Conservation (phyloP, 352 stramenopile genomes). For the Elongisporangium undulatum region DNA sequence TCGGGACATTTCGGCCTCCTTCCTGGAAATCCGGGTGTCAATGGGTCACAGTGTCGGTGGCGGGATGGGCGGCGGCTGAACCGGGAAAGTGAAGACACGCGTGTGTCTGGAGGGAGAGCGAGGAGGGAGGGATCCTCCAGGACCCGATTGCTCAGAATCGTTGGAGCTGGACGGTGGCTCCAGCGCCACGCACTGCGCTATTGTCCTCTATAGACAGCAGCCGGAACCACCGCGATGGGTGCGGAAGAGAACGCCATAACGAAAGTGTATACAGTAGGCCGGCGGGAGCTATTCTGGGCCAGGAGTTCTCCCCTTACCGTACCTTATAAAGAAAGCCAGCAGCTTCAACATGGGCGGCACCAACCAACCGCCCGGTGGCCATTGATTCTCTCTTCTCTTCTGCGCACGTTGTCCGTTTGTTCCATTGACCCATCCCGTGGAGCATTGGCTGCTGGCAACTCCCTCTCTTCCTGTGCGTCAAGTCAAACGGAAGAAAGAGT, state of each 20-base stretch:
- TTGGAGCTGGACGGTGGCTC: background rate
- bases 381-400: background rate
- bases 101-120: background rate
- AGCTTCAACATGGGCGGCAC: background rate
- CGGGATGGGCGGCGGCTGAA: background rate
- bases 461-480: background rate
- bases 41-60: background rate
- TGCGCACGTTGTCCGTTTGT: background rate
- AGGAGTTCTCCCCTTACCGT: background rate
- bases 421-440: background rate
- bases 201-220: background rate
- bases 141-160: background rate
- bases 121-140: background rate
- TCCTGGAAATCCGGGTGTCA: background rate
- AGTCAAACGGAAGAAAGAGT: background rate
- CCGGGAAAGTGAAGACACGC: background rate
- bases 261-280: background rate
- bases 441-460: background rate
- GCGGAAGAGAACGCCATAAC: background rate
- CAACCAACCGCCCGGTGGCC: background rate
- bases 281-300: background rate
- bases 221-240: background rate
- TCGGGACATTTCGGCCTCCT: background rate
- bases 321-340: background rate
- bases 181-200: background rate